A percentile compares a stretch with the other conserved stretches of the same genome.
Evolutionary conservation across 345 rosid genomes (phyloP).

Genomic region (Gossypium ekmanianum): DNA sequence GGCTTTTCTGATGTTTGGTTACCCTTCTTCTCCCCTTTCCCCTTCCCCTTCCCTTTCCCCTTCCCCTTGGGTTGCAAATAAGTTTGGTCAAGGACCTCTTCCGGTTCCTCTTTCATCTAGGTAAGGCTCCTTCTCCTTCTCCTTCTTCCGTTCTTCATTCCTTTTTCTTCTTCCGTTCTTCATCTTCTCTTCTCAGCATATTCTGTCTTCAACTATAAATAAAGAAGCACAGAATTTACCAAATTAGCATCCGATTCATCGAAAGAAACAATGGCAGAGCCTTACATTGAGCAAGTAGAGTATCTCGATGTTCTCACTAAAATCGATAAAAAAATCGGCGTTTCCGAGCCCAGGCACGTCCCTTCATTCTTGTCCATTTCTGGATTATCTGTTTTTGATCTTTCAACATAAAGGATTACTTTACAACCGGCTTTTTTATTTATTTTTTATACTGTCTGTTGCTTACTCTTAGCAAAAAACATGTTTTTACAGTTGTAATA

Average conservation of each 20-base stretch:
- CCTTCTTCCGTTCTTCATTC: no score
- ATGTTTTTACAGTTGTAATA: not conserved
- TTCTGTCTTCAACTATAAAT: not conserved
- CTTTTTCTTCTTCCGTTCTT: no score
- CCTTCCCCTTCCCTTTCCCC: no score
- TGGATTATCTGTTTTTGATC: not conserved
- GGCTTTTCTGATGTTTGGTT: no score
- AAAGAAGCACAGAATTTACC: not conserved
- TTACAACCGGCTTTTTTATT: not conserved
- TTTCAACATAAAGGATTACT: not conserved
- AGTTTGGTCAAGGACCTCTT: no score
- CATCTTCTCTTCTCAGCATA: no score
- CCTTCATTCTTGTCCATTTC: not conserved
- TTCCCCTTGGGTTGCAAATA: no score
- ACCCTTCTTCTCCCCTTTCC: no score
- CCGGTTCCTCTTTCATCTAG: no score
- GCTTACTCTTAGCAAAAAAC: not conserved
- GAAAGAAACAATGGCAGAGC: slow-evolving; percentile 22
- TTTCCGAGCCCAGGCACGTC: slow-evolving; percentile 69
- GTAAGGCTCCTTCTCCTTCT: no score
- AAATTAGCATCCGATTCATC: not conserved
- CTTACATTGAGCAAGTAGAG: slow-evolving; percentile 43
- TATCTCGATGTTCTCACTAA: slow-evolving; percentile 64
- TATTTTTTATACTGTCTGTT: not conserved
- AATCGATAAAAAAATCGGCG: slow-evolving; percentile 62